A percentile compares a stretch with the other conserved stretches of the same genome.
Evolutionary conservation across 495 filamentous ascomycete genomes (phyloP).

Genomic region (Terfezia claveryi): DNA sequence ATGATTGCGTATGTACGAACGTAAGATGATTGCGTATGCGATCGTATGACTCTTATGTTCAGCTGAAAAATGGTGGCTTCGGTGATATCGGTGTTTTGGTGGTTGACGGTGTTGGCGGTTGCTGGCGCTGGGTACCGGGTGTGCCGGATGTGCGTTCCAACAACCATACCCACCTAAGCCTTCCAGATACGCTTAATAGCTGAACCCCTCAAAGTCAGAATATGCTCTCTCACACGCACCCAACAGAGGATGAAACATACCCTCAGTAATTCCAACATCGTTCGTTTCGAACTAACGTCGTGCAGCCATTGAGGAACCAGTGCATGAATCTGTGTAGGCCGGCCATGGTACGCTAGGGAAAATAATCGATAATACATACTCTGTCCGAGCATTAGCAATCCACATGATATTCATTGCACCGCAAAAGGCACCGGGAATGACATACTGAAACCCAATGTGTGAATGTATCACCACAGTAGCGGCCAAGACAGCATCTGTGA

Average conservation of each 20-base stretch:
- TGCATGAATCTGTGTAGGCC: constrained; percentile 2
- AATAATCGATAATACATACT: constrained; percentile 70
- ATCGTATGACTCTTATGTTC: too few relatives aligned
- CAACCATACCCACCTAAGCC: constrained; percentile 8
- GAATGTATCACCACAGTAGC: constrained; percentile 70
- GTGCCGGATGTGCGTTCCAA: too few relatives aligned
- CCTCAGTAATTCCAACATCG: constrained; percentile 83
- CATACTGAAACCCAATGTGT: constrained; percentile 78
- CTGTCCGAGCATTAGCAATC: constrained; percentile 18
- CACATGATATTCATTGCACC: too few relatives aligned
- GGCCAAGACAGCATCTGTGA: constrained; percentile 68
- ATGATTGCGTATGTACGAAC: too few relatives aligned
- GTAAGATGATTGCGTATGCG: too few relatives aligned
- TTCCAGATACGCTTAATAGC: constrained; percentile 17
- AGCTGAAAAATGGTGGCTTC: too few relatives aligned
- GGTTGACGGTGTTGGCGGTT: too few relatives aligned
- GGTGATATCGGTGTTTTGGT: too few relatives aligned
- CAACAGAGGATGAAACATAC: neutral
- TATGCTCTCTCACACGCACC: neutral
- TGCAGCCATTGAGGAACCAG: constrained; percentile 61
- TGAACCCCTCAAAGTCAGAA: neutral
- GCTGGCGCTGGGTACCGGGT: too few relatives aligned
- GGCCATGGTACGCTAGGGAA: constrained; percentile 29
- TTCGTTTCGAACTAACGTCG: constrained; percentile 77
- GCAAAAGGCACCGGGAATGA: neutral